These are phyloP conservation scores for Fonsecaea pugnacius DNA, from an alignment of 2,329 filamentous ascomycete species.

Conservation along the genomic window DNA sequence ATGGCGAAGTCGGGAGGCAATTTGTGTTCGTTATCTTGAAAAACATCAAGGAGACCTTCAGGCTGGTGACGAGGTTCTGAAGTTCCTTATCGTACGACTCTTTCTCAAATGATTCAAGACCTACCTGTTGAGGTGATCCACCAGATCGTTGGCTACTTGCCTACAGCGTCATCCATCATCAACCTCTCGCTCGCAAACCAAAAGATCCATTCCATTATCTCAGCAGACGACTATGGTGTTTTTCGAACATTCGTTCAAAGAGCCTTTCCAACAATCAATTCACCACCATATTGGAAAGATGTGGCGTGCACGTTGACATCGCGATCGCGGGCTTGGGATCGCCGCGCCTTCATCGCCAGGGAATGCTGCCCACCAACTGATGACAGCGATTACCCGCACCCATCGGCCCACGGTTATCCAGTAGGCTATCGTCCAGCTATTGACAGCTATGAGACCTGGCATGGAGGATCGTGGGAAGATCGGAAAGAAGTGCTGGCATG, in stretches of 20 bases:
- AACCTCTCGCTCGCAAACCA: conserved; percentile 53
- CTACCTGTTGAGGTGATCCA: conserved; percentile 47
- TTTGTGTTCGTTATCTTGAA: not conserved
- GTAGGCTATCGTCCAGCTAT: conserved; percentile 64
- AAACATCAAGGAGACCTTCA: not conserved
- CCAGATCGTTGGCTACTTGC: conserved; percentile 49
- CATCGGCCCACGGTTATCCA: conserved; percentile 51
- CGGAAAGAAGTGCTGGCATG: conserved; percentile 63
- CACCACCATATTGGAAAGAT: conserved; percentile 53
- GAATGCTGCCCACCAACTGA: conserved; percentile 53
- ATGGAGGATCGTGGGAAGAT: conserved; percentile 51
- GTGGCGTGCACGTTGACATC: conserved; percentile 61
- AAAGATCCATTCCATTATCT: conserved; percentile 51
- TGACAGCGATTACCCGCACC: conserved; percentile 3
- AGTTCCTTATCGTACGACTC: not conserved
- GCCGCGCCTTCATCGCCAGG: conserved; percentile 60
- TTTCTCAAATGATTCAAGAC: conserved; percentile 27
- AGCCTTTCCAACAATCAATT: conserved; percentile 53
- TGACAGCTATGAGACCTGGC: conserved; percentile 62
- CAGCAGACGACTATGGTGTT: conserved; percentile 54
- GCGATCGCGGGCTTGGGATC: conserved; percentile 61
- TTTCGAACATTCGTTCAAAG: conserved; percentile 53
- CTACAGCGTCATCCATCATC: conserved; percentile 51
- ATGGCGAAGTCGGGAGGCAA: not conserved
- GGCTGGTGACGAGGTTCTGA: not conserved